Conservation (phyloP, 495 filamentous ascomycete species). For the Pyronema domesticum region DNA sequence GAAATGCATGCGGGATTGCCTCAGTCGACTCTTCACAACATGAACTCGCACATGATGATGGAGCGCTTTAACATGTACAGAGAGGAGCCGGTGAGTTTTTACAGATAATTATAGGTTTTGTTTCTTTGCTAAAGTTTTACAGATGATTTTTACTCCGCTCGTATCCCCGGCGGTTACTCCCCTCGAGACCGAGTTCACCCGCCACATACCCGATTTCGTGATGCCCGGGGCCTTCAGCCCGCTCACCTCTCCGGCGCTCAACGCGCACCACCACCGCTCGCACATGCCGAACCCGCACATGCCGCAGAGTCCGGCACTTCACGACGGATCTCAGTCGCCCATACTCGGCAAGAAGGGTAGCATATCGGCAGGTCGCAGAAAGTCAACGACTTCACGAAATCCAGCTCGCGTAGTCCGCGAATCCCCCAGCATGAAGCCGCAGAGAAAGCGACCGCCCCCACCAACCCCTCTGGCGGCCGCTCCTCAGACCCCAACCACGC, state of each 20-base stretch:
- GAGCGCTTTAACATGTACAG: conserved; percentile 58
- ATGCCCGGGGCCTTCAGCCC: conserved; percentile 89
- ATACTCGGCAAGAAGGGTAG: conserved; percentile 33
- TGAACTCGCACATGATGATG: conserved; percentile 45
- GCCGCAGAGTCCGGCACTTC: conserved; percentile 18
- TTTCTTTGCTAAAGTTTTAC: neutral
- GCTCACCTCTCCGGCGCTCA: conserved; percentile 71
- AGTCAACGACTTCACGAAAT: conserved; percentile 29
- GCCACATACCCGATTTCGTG: conserved; percentile 54
- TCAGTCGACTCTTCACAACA: conserved; percentile 42
- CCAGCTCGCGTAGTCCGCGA: conserved; percentile 39
- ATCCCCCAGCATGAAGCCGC: conserved; percentile 71
- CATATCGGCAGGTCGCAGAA: conserved; percentile 30
- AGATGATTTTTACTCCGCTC: conserved; percentile 85
- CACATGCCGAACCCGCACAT: conserved; percentile 20
- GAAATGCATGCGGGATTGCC: conserved; percentile 58
- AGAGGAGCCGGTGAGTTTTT: conserved; percentile 54
- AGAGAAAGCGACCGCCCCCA: conserved; percentile 35
- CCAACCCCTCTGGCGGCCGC: conserved; percentile 14
- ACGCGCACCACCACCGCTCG: conserved; percentile 25
- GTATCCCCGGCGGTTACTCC: conserved; percentile 91
- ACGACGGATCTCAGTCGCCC: conserved; percentile 24
- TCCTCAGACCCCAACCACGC: conserved; percentile 13
- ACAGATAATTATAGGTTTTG: neutral
- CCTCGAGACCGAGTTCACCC: conserved; percentile 61